Evolutionary conservation across 495 filamentous ascomycete species (phyloP).

Genomic region (Zalerion maritima): DNA sequence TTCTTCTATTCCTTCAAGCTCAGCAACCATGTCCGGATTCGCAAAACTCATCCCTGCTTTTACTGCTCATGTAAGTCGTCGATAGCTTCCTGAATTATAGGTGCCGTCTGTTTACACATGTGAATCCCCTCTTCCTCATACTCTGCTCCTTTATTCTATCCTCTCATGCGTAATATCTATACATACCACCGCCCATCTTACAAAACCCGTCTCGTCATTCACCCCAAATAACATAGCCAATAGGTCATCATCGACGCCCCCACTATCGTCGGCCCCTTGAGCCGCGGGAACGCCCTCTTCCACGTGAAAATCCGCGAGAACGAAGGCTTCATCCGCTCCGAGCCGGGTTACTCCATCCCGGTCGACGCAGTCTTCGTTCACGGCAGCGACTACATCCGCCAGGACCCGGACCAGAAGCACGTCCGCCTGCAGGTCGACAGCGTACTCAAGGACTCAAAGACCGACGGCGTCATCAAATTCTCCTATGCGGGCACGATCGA

Average conservation of each 20-base stretch:
- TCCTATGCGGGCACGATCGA: constrained; percentile 36
- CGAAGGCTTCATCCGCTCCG: constrained; percentile 15
- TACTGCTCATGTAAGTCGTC: constrained; percentile 18
- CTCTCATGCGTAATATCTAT: not conserved
- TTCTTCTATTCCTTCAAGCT: too few relatives aligned
- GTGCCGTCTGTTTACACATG: not conserved
- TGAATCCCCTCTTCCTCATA: not conserved
- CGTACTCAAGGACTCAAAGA: constrained; percentile 25
- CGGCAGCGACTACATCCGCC: constrained; percentile 39
- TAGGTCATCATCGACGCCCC: constrained; percentile 21
- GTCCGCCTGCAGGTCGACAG: constrained; percentile 38
- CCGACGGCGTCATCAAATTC: constrained; percentile 26
- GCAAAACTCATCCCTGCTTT: constrained; percentile 33
- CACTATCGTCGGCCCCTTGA: constrained; percentile 11
- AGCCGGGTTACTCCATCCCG: constrained; percentile 17
- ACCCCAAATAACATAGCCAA: too few relatives aligned
- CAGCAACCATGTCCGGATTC: constrained; percentile 27
- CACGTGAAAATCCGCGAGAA: constrained; percentile 17
- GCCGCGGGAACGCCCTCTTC: constrained; percentile 12
- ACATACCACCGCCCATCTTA: constrained; percentile 1
- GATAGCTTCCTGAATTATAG: not conserved
- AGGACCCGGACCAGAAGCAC: constrained; percentile 30
- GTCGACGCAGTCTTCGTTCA: constrained; percentile 35
- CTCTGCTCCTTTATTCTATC: not conserved
- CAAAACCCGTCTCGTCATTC: too few relatives aligned